Percentiles rank a stretch among this genome's conserved stretches.
These are phyloP conservation scores for Scutellaria galericulata DNA, from an alignment of 257 asterid species.

Conservation along the genomic window DNA sequence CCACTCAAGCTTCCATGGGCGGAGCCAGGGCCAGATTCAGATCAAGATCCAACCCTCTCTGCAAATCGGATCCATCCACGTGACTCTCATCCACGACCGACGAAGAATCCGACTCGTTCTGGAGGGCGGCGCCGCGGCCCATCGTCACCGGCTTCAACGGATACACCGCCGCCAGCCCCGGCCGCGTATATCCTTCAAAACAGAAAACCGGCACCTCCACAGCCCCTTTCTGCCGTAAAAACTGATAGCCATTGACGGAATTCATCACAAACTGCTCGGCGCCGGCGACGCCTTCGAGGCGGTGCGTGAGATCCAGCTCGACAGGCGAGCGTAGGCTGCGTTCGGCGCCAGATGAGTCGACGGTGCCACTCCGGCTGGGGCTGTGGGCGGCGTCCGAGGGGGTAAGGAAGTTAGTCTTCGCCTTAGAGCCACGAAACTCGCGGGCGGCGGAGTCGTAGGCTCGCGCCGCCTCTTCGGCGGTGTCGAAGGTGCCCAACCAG, in stretches of 20 bases:
- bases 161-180: background rate
- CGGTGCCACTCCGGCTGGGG: slow-evolving; percentile 18
- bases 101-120: slow-evolving; percentile 22
- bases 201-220: slow-evolving; percentile 22
- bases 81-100: slow-evolving; percentile 19
- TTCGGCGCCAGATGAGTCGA: slow-evolving; percentile 12
- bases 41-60: slow-evolving; percentile 27
- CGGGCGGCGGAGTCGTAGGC: slow-evolving; percentile 40
- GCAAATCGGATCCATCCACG: slow-evolving; percentile 4
- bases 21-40: slow-evolving; percentile 32
- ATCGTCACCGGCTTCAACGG: background rate
- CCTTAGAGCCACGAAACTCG: slow-evolving; percentile 29
- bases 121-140: background rate
- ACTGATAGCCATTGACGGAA: background rate
- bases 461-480: slow-evolving; percentile 38
- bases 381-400: background rate
- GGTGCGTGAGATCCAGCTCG: slow-evolving; percentile 37
- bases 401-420: slow-evolving; percentile 32
- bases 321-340: background rate
- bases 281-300: slow-evolving; percentile 5
- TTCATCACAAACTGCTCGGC: background rate
- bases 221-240: background rate
- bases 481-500: slow-evolving; percentile 39
- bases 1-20: slow-evolving; percentile 22
- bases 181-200: background rate